Evolutionary conservation across 352 stramenopile species (phyloP), one percentile per base, ranked within the genome.

Genomic region (Phytophthora rubi): DNA sequence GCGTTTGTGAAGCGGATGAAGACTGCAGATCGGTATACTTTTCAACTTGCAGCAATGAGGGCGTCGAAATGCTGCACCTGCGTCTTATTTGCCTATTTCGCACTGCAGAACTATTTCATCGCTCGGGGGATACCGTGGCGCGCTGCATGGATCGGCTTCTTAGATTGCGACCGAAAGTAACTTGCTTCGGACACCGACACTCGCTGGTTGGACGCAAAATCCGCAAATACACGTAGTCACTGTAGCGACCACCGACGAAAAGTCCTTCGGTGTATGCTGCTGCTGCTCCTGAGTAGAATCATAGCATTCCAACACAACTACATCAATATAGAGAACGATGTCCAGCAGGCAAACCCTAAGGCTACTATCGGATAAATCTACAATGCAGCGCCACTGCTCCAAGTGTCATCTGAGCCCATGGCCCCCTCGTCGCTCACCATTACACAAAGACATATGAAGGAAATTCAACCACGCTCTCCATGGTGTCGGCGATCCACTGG

Each of bases 81-180:
- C 57, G 65, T 79, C 71, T 79, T 79, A 76, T 73, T 79, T 32
- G 23, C 23, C 30, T 35, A 9, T 26, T 26, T 23, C 16, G 6
- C 44, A 18, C 44, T 51, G 44, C 44, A 65, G 47, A 10, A 56
- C 49, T 51, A 51, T 57, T 33, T 56, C 45, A 21, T 44, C 15
- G 35, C 35, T 6, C 18, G 7, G 33, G 15, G 23, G 30, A 15
- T 44, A 13, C 35, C 15, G 35, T 30, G 35, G 12, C 35, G 35
- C 12, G 15, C 12, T n/a, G 35, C 10, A 16, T 39, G 33, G 8
- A 9, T 39, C 33, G 33, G 33, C 33, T 12, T 3, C 33, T 39
- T 30, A 30, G 28, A 30, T 30, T 0, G 28, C 4, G 28, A 30
- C 28, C 3, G 8, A 39, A 39, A 39, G 0, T 44, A 44, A 44